Percentiles rank a stretch among this genome's conserved stretches.
Conservation (phyloP, 108 stramenopile genomes). For the Discostella pseudostelligera region DNA sequence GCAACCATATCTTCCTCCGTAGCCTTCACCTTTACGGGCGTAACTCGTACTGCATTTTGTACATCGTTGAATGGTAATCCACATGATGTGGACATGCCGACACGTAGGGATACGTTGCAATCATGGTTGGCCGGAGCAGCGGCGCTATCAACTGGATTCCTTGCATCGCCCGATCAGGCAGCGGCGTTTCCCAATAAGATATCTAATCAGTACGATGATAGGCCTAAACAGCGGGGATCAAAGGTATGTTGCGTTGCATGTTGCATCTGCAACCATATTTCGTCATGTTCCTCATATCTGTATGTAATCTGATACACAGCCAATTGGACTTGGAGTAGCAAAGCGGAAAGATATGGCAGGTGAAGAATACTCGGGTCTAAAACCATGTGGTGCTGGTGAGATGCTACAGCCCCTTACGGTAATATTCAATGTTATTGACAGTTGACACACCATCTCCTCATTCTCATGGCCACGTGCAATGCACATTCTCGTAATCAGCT, state of each 20-base stretch:
- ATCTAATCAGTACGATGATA: slow-evolving; percentile 74
- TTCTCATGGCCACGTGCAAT: not conserved
- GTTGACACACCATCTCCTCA: not conserved
- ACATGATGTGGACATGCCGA: slow-evolving; percentile 1
- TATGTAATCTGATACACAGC: slow-evolving; percentile 27
- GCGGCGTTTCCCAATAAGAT: slow-evolving; percentile 79
- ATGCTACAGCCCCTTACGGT: not conserved
- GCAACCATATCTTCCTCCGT: slow-evolving; percentile 6
- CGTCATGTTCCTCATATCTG: not conserved
- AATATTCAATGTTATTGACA: not conserved
- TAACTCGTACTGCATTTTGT: not conserved
- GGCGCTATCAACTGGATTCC: slow-evolving; percentile 1
- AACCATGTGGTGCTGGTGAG: slow-evolving; percentile 66
- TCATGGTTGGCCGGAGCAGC: slow-evolving; percentile 12
- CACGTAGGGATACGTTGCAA: slow-evolving; percentile 30
- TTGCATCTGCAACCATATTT: not conserved
- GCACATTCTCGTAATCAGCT: slow-evolving; percentile 26
- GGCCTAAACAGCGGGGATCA: slow-evolving; percentile 80
- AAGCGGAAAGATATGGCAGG: slow-evolving; percentile 61
- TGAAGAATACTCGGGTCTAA: slow-evolving; percentile 74
- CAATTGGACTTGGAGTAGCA: slow-evolving; percentile 71
- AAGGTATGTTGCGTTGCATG: slow-evolving; percentile 22
- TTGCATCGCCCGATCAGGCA: slow-evolving; percentile 31
- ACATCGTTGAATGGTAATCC: not conserved
- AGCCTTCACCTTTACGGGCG: slow-evolving; percentile 5